These are phyloP conservation scores for Coleophoma cylindrospora DNA, from an alignment of 2,329 filamentous ascomycete genomes.

Conservation along the genomic window DNA sequence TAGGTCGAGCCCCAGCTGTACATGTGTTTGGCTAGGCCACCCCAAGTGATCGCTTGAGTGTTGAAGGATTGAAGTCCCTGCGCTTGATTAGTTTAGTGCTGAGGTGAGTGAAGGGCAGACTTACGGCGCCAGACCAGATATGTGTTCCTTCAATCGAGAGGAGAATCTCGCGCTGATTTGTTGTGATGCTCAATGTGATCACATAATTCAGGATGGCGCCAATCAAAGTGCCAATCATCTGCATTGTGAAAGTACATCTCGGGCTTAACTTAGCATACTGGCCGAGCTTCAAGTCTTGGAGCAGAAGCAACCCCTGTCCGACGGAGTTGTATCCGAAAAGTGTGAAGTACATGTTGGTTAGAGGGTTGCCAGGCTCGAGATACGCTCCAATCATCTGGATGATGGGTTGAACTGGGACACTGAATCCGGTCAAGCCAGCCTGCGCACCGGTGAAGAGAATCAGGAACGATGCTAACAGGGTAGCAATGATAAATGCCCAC, in stretches of 20 bases:
- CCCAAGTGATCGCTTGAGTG: conserved; percentile 67
- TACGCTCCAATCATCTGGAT: conserved; percentile 43
- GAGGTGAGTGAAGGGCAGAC: not conserved
- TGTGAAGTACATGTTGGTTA: conserved; percentile 76
- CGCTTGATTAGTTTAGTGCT: not conserved
- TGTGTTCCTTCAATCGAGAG: conserved; percentile 57
- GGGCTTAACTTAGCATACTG: conserved; percentile 52
- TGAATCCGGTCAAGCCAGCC: conserved; percentile 41
- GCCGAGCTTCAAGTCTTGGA: conserved; percentile 42
- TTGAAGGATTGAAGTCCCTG: conserved; percentile 50
- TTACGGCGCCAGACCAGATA: conserved; percentile 48
- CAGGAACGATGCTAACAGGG: conserved; percentile 16
- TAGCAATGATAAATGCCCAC: conserved; percentile 22
- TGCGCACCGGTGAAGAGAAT: conserved; percentile 27
- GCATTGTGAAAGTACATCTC: conserved; percentile 60
- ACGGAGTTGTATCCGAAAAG: conserved; percentile 54
- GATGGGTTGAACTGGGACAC: conserved; percentile 40
- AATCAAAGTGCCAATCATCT: conserved; percentile 34
- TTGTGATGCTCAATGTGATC: conserved; percentile 59
- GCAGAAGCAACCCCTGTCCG: conserved; percentile 36
- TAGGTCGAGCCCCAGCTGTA: conserved; percentile 62
- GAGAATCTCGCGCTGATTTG: conserved; percentile 59
- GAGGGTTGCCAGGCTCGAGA: conserved; percentile 48
- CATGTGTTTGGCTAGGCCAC: conserved; percentile 66
- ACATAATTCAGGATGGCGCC: conserved; percentile 47